Conservation (phyloP, 768 basidiomycete genomes). For the Macrolepiota dolichaula region DNA sequence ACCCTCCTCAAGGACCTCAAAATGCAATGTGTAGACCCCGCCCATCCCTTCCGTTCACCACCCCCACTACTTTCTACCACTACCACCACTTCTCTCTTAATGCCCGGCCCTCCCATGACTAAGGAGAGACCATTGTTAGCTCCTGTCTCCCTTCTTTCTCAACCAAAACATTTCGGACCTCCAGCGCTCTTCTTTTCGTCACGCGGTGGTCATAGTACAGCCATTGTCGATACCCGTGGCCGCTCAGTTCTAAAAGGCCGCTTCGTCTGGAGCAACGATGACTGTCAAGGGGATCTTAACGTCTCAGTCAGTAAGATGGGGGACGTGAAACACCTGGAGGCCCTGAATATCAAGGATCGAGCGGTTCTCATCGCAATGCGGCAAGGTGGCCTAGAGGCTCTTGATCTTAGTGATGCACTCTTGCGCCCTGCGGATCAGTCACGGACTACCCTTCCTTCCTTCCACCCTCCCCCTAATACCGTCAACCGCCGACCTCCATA, state of each 20-base stretch:
- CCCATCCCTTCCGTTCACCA: conserved; percentile 65
- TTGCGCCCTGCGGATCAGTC: conserved; percentile 80
- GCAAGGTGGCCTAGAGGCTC: conserved; percentile 80
- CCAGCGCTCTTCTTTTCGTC: conserved; percentile 86
- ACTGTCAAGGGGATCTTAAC: conserved; percentile 39
- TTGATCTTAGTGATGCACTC: conserved; percentile 77
- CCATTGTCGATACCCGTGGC: conserved; percentile 84
- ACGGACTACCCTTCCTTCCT: conserved; percentile 67
- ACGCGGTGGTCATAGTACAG: conserved; percentile 86
- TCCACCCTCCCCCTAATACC: conserved; percentile 55
- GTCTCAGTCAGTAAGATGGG: conserved; percentile 53
- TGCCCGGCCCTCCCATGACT: conserved; percentile 16
- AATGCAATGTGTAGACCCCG: conserved; percentile 77
- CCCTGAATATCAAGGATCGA: conserved; percentile 73
- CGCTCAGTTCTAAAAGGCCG: conserved; percentile 79
- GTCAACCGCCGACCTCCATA: conserved; percentile 71
- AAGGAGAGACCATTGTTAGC: conserved; percentile 57
- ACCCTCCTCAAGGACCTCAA: conserved; percentile 70
- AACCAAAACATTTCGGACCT: conserved; percentile 82
- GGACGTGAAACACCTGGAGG: conserved; percentile 79
- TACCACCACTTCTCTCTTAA: conserved; percentile 34
- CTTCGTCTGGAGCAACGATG: conserved; percentile 76
- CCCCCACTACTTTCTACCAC: conserved; percentile 19
- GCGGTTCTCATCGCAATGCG: conserved; percentile 83
- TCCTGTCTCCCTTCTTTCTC: conserved; percentile 74